Percentiles rank a stretch among this genome's conserved stretches.
Evolutionary conservation across 2,329 filamentous ascomycete species (phyloP).

Genomic region (Ophiosphaerella herpotricha): DNA sequence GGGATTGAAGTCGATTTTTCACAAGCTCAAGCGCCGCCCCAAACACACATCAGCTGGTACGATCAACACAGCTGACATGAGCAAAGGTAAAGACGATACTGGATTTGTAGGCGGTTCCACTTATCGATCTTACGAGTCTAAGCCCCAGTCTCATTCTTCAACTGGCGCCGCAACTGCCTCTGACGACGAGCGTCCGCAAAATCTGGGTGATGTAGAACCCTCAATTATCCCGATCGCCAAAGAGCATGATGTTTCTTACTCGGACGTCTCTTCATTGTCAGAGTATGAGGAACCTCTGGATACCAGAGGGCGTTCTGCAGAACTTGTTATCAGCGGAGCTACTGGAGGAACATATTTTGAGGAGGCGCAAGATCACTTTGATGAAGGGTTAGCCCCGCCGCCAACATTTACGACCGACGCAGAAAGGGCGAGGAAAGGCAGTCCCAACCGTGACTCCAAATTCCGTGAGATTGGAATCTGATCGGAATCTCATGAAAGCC

Average conservation of each 20-base stretch:
- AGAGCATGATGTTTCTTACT: slow-evolving; percentile 19
- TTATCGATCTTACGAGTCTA: slow-evolving; percentile 31
- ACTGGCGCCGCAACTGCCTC: slow-evolving; percentile 1
- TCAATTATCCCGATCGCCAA: slow-evolving; percentile 16
- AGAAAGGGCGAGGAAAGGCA: slow-evolving; percentile 32
- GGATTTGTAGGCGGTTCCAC: slow-evolving; percentile 53
- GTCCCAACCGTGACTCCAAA: slow-evolving; percentile 38
- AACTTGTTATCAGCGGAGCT: slow-evolving; percentile 31
- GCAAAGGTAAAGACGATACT: slow-evolving; percentile 29
- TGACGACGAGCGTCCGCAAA: slow-evolving; percentile 11
- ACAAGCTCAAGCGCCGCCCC: slow-evolving; percentile 46
- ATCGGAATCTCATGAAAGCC: not conserved
- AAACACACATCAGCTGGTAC: slow-evolving; percentile 29
- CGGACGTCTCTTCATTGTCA: slow-evolving; percentile 44
- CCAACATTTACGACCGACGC: slow-evolving; percentile 42
- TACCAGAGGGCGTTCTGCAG: slow-evolving; percentile 26
- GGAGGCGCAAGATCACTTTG: slow-evolving; percentile 57
- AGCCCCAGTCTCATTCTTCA: slow-evolving; percentile 15
- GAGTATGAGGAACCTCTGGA: slow-evolving; percentile 14
- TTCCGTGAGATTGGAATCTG: slow-evolving; percentile 42
- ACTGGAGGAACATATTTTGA: slow-evolving; percentile 55
- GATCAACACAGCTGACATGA: slow-evolving; percentile 7
- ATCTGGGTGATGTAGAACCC: slow-evolving; percentile 20
- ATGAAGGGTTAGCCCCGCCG: slow-evolving; percentile 50
- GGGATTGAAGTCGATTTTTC: slow-evolving; percentile 44